phyloP scores from a whole-genome alignment of 2,329 filamentous ascomycete genomes.

The Xylariaceae sp. region DNA sequence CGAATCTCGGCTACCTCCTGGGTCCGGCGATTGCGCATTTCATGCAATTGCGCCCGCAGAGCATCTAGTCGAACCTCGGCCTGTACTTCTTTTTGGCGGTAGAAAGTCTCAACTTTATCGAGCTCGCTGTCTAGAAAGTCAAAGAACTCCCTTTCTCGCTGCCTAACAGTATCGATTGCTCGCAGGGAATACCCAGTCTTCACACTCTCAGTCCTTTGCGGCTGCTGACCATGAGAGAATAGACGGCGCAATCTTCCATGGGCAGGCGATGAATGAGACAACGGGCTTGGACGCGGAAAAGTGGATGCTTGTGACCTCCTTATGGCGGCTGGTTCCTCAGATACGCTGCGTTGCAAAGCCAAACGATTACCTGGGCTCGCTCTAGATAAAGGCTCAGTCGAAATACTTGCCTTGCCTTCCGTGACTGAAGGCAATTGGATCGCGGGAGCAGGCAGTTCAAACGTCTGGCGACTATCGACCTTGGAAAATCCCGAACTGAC shows the following conservation, averaged over 20 bases:
- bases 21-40: conserved; percentile 86
- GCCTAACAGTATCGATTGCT: conserved; percentile 62
- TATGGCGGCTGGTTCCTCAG: conserved; percentile 35
- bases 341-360: conserved; percentile 47
- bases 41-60: conserved; percentile 84
- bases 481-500: conserved; percentile 29
- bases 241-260: conserved; percentile 47
- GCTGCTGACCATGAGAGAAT: conserved; percentile 48
- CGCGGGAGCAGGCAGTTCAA: conserved; percentile 62
- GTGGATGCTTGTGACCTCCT: conserved; percentile 23
- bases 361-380: conserved; percentile 33
- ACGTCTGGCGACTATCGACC: conserved; percentile 46
- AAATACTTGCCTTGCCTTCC: conserved; percentile 29
- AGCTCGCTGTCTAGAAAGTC: conserved; percentile 83
- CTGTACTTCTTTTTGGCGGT: conserved; percentile 85
- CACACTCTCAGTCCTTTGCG: conserved; percentile 44
- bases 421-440: conserved; percentile 50
- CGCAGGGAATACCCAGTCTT: conserved; percentile 53
- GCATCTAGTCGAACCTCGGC: conserved; percentile 73
- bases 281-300: conserved; percentile 27
- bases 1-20: conserved; percentile 67
- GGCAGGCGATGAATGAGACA: conserved; percentile 33
- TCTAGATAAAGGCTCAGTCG: neutral
- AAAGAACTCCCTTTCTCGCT: conserved; percentile 85
- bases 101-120: conserved; percentile 91